These are phyloP conservation scores for Mikania micrantha DNA, from an alignment of 129 eudicot genomes.

Conservation along the genomic window DNA sequence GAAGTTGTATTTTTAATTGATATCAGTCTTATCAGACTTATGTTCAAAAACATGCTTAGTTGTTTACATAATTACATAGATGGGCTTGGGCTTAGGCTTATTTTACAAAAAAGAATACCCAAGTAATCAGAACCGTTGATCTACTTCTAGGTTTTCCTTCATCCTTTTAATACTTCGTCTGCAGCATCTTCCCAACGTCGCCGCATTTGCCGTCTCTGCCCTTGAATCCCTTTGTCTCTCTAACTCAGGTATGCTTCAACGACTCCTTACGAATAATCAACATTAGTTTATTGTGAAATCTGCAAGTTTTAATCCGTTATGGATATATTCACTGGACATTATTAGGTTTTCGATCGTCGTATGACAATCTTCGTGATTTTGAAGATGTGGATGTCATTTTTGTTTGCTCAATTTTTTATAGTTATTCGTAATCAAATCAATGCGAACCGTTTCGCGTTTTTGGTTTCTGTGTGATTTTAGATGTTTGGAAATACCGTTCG, in stretches of 20 bases:
- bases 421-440: background rate
- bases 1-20: too few relatives aligned
- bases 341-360: background rate
- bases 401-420: background rate
- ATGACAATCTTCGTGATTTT: background rate
- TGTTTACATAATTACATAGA: too few relatives aligned
- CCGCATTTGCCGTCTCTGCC: constrained; percentile 11
- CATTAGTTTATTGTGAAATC: background rate
- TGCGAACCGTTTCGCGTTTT: background rate
- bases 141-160: constrained; percentile 3
- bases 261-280: background rate
- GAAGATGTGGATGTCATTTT: background rate
- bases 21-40: too few relatives aligned
- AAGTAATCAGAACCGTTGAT: background rate
- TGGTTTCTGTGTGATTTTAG: background rate
- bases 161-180: constrained; percentile 14
- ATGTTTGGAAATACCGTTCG: background rate
- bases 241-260: constrained; percentile 17
- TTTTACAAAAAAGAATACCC: background rate
- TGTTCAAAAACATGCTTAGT: too few relatives aligned
- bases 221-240: background rate
- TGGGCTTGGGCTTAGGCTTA: background rate
- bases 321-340: background rate
- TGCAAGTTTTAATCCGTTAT: background rate
- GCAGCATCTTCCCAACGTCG: background rate